phyloP scores from a whole-genome alignment of 2,329 filamentous ascomycete genomes.

The Pseudogymnoascus sp. region DNA sequence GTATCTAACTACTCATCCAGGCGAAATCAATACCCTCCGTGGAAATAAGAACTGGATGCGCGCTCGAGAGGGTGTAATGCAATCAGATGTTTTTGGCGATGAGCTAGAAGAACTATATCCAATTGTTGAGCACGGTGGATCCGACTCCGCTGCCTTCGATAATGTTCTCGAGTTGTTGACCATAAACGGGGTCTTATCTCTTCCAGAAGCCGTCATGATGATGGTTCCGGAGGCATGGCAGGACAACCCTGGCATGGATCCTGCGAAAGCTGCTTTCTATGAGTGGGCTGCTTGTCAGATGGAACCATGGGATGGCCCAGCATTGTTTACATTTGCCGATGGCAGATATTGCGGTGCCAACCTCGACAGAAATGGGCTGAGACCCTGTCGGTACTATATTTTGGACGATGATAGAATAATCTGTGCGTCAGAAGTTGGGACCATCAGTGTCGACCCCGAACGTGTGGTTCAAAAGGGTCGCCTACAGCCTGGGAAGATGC shows the following conservation, averaged over 20 bases:
- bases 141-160: slow-evolving; percentile 93
- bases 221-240: slow-evolving; percentile 99
- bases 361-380: slow-evolving; percentile 87
- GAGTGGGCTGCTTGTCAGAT: slow-evolving; percentile 98
- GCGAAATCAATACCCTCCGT: slow-evolving; percentile 92
- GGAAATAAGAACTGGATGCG: slow-evolving; percentile 99
- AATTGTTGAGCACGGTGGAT: slow-evolving; percentile 92
- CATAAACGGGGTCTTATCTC: slow-evolving; percentile 90
- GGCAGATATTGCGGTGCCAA: slow-evolving; percentile 96
- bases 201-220: slow-evolving; percentile 95
- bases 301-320: slow-evolving; percentile 97
- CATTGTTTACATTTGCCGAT: slow-evolving; percentile 94
- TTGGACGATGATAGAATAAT: slow-evolving; percentile 96
- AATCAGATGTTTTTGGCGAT: slow-evolving; percentile 84
- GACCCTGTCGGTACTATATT: slow-evolving; percentile 94
- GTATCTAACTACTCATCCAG: slow-evolving; percentile 29
- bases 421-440: slow-evolving; percentile 92
- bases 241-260: slow-evolving; percentile 84
- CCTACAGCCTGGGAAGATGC: slow-evolving; percentile 89
- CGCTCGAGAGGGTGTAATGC: slow-evolving; percentile 88
- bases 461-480: slow-evolving; percentile 86
- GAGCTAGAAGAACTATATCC: slow-evolving; percentile 87
- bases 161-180: slow-evolving; percentile 90
- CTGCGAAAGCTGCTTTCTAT: slow-evolving; percentile 93
- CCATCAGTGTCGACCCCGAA: slow-evolving; percentile 85